Percentiles rank a stretch among this genome's conserved stretches.
phyloP scores from a whole-genome alignment of 1,139 yeast species.

The Debaryomyces coudertii region DNA sequence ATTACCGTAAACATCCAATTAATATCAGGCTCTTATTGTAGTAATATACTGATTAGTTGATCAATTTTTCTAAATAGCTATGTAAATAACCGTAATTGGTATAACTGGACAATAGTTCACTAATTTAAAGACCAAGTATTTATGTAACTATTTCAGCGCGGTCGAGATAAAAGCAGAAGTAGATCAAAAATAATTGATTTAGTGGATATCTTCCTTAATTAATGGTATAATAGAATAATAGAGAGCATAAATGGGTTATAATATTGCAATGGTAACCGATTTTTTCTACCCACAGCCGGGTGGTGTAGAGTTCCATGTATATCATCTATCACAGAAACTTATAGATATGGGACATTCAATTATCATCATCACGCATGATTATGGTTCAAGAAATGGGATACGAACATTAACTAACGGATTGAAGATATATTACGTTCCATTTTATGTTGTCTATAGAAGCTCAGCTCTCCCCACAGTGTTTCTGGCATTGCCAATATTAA shows the following conservation, averaged over 20 bases:
- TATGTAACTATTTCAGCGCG: not conserved
- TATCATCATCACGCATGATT: slow-evolving; percentile 86
- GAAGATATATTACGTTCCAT: slow-evolving; percentile 90
- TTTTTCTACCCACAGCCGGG: slow-evolving; percentile 99
- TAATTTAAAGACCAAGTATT: no score
- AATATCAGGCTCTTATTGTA: no score
- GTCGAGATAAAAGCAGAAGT: no score
- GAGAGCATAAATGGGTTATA: slow-evolving; percentile 27
- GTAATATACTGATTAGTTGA: no score
- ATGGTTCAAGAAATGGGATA: slow-evolving; percentile 80
- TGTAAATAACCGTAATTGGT: no score
- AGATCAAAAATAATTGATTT: not conserved
- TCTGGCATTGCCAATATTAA: slow-evolving; percentile 78
- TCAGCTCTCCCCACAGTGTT: slow-evolving; percentile 89
- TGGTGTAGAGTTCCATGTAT: slow-evolving; percentile 94
- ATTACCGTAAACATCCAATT: no score
- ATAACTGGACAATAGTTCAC: no score
- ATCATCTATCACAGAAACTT: slow-evolving; percentile 76
- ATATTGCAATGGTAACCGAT: slow-evolving; percentile 86
- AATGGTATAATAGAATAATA: not conserved
- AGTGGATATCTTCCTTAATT: not conserved
- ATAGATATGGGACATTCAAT: slow-evolving; percentile 89
- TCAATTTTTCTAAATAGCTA: no score
- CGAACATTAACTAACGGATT: slow-evolving; percentile 85
- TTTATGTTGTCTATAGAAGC: slow-evolving; percentile 75